phyloP scores from a whole-genome alignment of 257 asterid species.

The Ilex aquifolium region DNA sequence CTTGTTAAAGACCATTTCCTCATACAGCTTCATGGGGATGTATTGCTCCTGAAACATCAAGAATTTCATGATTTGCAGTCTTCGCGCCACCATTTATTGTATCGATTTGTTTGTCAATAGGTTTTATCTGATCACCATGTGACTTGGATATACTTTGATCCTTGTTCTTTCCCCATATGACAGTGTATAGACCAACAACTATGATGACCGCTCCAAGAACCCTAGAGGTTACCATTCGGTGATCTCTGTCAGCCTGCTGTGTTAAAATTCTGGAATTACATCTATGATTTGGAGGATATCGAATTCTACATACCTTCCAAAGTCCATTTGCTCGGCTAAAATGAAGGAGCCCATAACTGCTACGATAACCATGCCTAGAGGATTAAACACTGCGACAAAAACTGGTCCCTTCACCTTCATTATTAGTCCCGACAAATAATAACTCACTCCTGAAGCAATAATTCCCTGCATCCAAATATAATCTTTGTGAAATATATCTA shows the following conservation, averaged over 20 bases:
- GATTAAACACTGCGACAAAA: too few relatives aligned
- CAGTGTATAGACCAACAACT: slow-evolving; percentile 33
- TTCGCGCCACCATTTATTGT: slow-evolving; percentile 3
- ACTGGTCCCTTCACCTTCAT: too few relatives aligned
- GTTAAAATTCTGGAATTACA: not conserved
- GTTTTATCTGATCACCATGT: slow-evolving; percentile 10
- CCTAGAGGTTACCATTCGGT: slow-evolving; percentile 9
- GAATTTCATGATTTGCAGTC: not conserved
- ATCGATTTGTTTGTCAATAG: slow-evolving; percentile 7
- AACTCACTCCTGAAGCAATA: slow-evolving; percentile 40
- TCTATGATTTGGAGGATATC: not conserved
- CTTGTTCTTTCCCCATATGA: slow-evolving; percentile 37
- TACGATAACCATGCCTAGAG: slow-evolving; percentile 42
- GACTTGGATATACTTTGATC: slow-evolving; percentile 7
- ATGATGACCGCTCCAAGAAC: slow-evolving; percentile 29
- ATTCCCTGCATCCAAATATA: slow-evolving; percentile 37
- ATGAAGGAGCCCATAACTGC: slow-evolving; percentile 39
- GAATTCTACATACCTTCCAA: slow-evolving; percentile 34
- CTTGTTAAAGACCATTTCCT: not conserved
- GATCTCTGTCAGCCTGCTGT: too few relatives aligned
- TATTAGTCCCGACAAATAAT: slow-evolving; percentile 40
- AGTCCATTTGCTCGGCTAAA: slow-evolving; percentile 28
- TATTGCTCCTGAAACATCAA: slow-evolving; percentile 9
- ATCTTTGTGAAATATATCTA: not conserved
- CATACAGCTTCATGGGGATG: slow-evolving; percentile 23